Evolutionary conservation across 768 basidiomycete genomes (phyloP).

Genomic region (Postia placenta): DNA sequence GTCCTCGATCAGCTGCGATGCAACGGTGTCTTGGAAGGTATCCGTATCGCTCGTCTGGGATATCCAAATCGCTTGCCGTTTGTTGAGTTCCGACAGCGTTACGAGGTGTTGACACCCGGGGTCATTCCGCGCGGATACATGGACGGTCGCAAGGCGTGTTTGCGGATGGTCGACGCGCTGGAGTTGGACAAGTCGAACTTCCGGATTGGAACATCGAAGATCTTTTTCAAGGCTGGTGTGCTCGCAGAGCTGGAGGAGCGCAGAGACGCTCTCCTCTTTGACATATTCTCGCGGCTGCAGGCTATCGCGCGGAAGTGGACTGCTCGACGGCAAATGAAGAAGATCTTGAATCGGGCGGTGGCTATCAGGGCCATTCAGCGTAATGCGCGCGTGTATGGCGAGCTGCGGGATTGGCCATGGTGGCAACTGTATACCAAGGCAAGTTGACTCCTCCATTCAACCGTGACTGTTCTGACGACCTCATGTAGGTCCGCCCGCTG

Average conservation of each 20-base stretch:
- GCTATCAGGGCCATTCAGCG: slow-evolving; percentile 91
- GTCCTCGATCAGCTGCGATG: slow-evolving; percentile 95
- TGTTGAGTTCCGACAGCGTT: slow-evolving; percentile 94
- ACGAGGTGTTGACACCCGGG: slow-evolving; percentile 92
- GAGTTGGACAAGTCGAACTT: slow-evolving; percentile 81
- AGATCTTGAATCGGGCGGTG: slow-evolving; percentile 86
- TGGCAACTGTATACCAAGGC: slow-evolving; percentile 97
- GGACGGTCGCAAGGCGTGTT: slow-evolving; percentile 93
- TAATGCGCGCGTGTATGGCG: slow-evolving; percentile 88
- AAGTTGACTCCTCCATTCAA: slow-evolving; percentile 4
- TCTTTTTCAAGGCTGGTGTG: slow-evolving; percentile 98
- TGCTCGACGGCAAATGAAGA: slow-evolving; percentile 86
- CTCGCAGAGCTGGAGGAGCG: slow-evolving; percentile 94
- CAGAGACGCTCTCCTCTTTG: slow-evolving; percentile 80
- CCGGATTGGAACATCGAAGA: slow-evolving; percentile 93
- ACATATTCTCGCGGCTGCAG: slow-evolving; percentile 85
- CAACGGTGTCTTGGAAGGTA: slow-evolving; percentile 98
- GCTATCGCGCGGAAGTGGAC: slow-evolving; percentile 82
- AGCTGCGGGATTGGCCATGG: slow-evolving; percentile 96
- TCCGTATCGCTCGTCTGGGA: slow-evolving; percentile 93
- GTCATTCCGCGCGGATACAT: slow-evolving; percentile 94
- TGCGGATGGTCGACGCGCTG: slow-evolving; percentile 83
- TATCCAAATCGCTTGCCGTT: slow-evolving; percentile 97
- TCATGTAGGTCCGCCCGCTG: slow-evolving; percentile 72
- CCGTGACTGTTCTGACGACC: neutral